Conservation (phyloP, 306 rosid genomes). For the Castanospermum australe region DNA sequence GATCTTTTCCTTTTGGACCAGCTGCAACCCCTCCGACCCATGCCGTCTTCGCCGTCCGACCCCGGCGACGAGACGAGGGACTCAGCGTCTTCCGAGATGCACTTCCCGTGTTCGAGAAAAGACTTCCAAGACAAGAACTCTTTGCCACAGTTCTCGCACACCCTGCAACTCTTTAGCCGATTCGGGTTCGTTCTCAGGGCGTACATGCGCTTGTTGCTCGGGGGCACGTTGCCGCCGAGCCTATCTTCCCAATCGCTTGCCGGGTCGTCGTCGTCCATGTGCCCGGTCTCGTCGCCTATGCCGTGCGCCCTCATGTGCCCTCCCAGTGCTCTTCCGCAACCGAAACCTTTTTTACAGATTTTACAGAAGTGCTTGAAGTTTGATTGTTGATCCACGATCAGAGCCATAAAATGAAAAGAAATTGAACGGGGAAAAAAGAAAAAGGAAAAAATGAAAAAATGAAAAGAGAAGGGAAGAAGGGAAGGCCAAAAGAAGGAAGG, state of each 20-base stretch:
- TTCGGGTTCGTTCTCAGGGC: conserved; percentile 86
- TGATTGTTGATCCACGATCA: conserved; percentile 59
- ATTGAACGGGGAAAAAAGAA: no score
- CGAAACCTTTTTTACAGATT: conserved; percentile 92
- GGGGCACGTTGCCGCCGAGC: conserved; percentile 39
- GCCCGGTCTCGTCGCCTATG: conserved; percentile 57
- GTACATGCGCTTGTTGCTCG: conserved; percentile 75
- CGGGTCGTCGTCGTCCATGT: conserved; percentile 63
- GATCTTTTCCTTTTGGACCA: conserved; percentile 89
- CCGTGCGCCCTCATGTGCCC: conserved; percentile 99
- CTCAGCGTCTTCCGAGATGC: conserved; percentile 63
- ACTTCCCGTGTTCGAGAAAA: conserved; percentile 87
- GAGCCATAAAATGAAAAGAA: conserved; percentile 54
- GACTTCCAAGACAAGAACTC: conserved; percentile 87
- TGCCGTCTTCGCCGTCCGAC: conserved; percentile 40
- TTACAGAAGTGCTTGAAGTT: conserved; percentile 85
- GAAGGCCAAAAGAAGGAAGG: neutral
- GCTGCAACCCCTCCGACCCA: conserved; percentile 37
- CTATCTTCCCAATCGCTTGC: conserved; percentile 81
- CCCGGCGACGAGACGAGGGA: conserved; percentile 59
- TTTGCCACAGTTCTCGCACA: conserved; percentile 81
- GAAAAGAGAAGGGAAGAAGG: no score
- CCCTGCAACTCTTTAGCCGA: conserved; percentile 70
- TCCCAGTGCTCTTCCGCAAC: conserved; percentile 89
- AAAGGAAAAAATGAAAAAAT: neutral